Evolutionary conservation across 768 basidiomycete genomes (phyloP), one percentile per base, ranked within the genome.

Genomic region (Pleurotus djamor): DNA sequence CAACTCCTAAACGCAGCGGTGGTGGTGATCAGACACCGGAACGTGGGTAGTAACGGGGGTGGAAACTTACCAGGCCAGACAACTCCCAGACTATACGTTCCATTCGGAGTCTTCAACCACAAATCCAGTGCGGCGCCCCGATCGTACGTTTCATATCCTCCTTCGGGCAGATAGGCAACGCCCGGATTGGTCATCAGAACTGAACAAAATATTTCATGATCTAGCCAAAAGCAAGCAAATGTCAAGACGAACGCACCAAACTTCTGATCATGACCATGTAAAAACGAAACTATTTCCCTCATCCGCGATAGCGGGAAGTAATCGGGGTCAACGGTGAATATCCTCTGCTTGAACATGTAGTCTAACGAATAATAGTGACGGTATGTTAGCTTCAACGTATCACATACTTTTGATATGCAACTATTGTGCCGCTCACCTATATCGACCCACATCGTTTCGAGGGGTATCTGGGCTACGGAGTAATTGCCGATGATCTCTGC

Each of bases 371-470:
- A 35, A 35, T 6, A 36, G 14, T 16, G 21, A 37, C 21, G 38
- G 38, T 41, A 41, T 41, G n/a, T n/a, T 41, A 41, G 38, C 9
- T n/a, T 41, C 38, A n/a, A 4, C 10, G 38, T 10, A 41, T 41
- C 9, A n/a, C 10, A 28, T 54, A 5, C 6, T 28, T 28, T 3
- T 28, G 21, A 28, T 28, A 28, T 28, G 21, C 3, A 28, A 28
- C 21, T 54, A n/a, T 9, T 9, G 9, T 35, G 14, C 38, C 16
- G 59, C 64, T 12, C 64, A 82, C 86, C 86, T 37, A 90, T 90
- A 68, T 89, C 88, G 1, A 87, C 87, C 88, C 88, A 89, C 87
- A 89, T 89, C 0, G 87, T 88, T 69, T 91, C 87, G 4, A 89
- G 77, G 7, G 88, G 88, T 54, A 91, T 89, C 4, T 71, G 67